phyloP scores from a whole-genome alignment of 2,329 filamentous ascomycete species.

The Exophiala xenobiotica region DNA sequence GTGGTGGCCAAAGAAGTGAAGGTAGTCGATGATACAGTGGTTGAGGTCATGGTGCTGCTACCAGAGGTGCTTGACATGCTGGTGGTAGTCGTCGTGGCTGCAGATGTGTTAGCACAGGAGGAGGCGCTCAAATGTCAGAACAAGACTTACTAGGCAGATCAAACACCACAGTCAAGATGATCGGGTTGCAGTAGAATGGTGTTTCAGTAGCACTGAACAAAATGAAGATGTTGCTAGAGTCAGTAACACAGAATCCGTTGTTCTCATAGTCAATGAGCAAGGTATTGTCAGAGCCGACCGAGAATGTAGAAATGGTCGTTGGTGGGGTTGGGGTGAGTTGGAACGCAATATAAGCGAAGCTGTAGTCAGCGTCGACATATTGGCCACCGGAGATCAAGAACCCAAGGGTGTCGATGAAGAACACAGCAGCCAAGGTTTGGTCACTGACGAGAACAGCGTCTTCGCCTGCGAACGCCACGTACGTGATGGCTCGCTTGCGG shows the following conservation, averaged over 20 bases:
- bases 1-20: neutral
- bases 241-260: slow-evolving; percentile 1
- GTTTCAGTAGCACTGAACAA: neutral
- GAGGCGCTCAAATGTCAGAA: neutral
- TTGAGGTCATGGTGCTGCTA: neutral
- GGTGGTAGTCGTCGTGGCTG: neutral
- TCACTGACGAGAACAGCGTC: slow-evolving; percentile 10
- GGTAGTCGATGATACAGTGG: neutral
- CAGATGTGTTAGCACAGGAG: neutral
- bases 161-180: neutral
- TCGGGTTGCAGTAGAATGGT: neutral
- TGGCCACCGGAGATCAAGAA: slow-evolving; percentile 8
- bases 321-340: slow-evolving; percentile 2
- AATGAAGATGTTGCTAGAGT: neutral
- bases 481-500: slow-evolving; percentile 23
- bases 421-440: slow-evolving; percentile 14
- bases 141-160: neutral
- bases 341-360: slow-evolving; percentile 17
- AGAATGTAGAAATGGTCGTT: neutral
- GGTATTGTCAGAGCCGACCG: neutral
- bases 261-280: neutral
- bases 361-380: slow-evolving; percentile 16
- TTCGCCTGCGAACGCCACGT: slow-evolving; percentile 18
- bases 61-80: neutral
- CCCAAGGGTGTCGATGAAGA: slow-evolving; percentile 18